A percentile compares a stretch with the other conserved stretches of the same genome.
These are phyloP conservation scores for Fusarium begoniae DNA, from an alignment of 2,329 filamentous ascomycete genomes.

Conservation along the genomic window DNA sequence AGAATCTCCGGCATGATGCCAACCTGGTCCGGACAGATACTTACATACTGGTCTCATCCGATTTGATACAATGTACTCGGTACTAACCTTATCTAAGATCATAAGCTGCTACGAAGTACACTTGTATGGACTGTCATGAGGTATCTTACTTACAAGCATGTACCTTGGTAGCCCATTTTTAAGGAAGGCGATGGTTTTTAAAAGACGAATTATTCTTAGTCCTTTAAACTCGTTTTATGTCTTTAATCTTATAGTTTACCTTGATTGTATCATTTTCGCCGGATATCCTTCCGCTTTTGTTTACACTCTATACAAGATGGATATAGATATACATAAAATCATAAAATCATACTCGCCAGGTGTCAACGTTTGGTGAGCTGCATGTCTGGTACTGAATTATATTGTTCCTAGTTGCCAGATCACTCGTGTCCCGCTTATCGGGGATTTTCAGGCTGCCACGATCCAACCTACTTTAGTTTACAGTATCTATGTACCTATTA, in stretches of 20 bases:
- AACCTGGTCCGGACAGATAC: neutral
- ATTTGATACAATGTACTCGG: neutral
- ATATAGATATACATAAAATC: neutral
- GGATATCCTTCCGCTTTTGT: neutral
- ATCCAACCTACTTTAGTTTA: neutral
- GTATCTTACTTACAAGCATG: neutral
- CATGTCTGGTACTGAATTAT: neutral
- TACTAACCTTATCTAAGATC: neutral
- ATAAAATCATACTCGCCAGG: neutral
- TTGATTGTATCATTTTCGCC: neutral
- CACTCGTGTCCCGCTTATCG: slow-evolving; percentile 37
- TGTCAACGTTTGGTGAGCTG: neutral
- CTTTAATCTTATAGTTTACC: neutral
- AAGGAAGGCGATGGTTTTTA: neutral
- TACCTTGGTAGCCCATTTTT: neutral
- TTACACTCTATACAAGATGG: neutral
- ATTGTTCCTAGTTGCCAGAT: slow-evolving; percentile 5
- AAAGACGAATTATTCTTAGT: neutral
- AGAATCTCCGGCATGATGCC: slow-evolving; percentile 3
- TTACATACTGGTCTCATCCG: neutral
- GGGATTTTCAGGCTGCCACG: slow-evolving; percentile 35
- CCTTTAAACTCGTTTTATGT: neutral
- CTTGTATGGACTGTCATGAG: neutral
- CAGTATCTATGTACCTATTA: slow-evolving; percentile 2
- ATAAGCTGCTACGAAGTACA: neutral